Percentiles rank a stretch among this genome's conserved stretches.
phyloP scores from a whole-genome alignment of 225 moss, liverwort and hornwort genomes.

The Pleurozium schreberi region DNA sequence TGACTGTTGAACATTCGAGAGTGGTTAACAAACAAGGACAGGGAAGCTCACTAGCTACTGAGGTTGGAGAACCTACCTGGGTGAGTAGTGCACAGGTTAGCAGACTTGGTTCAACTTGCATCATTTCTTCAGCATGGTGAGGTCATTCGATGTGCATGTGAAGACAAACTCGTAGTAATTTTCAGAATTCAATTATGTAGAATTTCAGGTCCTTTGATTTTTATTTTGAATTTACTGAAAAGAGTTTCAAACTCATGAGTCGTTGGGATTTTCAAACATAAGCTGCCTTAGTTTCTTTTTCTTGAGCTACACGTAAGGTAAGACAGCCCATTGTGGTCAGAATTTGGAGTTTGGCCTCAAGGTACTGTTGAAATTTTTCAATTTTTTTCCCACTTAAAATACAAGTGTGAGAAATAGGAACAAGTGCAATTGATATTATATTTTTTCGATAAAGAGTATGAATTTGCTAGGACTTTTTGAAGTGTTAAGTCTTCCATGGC shows the following conservation, averaged over 20 bases:
- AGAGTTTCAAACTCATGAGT: not conserved
- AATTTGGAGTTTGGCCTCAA: too few relatives aligned
- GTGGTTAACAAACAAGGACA: not conserved
- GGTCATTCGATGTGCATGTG: not conserved
- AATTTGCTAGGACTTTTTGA: too few relatives aligned
- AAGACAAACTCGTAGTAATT: not conserved
- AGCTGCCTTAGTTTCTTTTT: too few relatives aligned
- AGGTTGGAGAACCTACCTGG: not conserved
- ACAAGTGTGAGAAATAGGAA: too few relatives aligned
- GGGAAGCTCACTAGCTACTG: not conserved
- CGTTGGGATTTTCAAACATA: not conserved
- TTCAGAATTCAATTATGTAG: not conserved
- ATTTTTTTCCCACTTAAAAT: too few relatives aligned
- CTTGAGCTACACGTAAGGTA: not conserved
- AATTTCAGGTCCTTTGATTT: not conserved
- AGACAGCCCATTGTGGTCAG: too few relatives aligned
- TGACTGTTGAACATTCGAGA: not conserved
- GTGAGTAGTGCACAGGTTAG: not conserved
- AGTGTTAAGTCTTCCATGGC: too few relatives aligned
- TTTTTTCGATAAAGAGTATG: too few relatives aligned
- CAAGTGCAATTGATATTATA: too few relatives aligned
- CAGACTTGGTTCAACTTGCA: not conserved
- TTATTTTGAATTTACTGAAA: too few relatives aligned
- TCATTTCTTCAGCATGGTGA: not conserved
- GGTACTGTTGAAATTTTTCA: too few relatives aligned